Evolutionary conservation across 2,329 filamentous ascomycete species (phyloP), one percentile per base, ranked within the genome.

Genomic region (Aureobasidium sp.): DNA sequence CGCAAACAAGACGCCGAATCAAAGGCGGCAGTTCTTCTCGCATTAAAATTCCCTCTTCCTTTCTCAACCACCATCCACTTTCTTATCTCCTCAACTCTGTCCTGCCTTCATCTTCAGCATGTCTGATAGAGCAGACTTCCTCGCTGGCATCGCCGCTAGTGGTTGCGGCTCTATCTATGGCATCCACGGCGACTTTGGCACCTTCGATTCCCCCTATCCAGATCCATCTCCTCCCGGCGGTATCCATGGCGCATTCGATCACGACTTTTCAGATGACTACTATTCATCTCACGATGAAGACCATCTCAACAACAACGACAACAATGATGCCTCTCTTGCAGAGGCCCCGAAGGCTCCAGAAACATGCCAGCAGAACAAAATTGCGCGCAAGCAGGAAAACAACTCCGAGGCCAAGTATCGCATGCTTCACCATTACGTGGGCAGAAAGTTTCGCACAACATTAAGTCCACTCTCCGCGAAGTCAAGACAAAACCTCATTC

Each of bases 91-190:
- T 31, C 51, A 15, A 7, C 6, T 42, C 31, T 14, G 2, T 55
- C 37, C n/a, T 22, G 25, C n/a, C 29, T 5, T 12, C 27, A 55
- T 25, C 36, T 12, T 29, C 44, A 29, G 20, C 22, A 57, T 57
- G 53, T 57, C 53, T 17, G 27, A 47, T n/a, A 57, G 53, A 57
- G 41, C 37, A 15, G 39, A 56, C n/a, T 56, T 56, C 3, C 52
- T 44, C 17, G 37, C 52, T 20, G 52, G 52, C 15, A 44, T 31
- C 11, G 37, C 52, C 4, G 39, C 37, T n/a, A 37, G 31, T 36
- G 48, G 31, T 31, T 51, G 22, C 42, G 42, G 42, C 17, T 3
- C 12, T 17, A 14, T 14, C 5, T 45, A 15, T 17, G 22, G 42
- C 5, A 45, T 45, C 12, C 5, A 45, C 12, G 42, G 42, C 22